Conservation (phyloP, 73 alveolate species). For the Blepharisma japonicum region DNA sequence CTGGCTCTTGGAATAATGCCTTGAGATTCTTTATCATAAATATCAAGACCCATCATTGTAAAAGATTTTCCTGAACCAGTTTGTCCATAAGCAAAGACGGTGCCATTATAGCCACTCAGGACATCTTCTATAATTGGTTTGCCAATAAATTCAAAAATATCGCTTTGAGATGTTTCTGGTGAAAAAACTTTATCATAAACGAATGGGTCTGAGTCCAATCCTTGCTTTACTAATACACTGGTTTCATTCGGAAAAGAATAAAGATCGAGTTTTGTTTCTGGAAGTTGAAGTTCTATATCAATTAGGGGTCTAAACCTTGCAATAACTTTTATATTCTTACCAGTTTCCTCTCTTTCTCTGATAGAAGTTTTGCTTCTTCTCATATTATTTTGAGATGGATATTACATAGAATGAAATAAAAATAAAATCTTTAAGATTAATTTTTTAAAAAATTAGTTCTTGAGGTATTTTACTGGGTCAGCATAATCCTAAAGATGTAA, state of each 20-base stretch:
- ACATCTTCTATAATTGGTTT: conserved; percentile 49
- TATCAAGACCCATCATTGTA: conserved; percentile 78
- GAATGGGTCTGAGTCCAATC: conserved; percentile 25
- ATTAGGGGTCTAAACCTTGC: conserved; percentile 52
- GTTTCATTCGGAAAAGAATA: not conserved
- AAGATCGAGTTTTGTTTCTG: not conserved
- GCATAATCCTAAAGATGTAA: no score
- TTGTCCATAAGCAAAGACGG: conserved; percentile 95
- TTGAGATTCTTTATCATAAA: conserved; percentile 50
- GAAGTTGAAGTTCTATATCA: conserved; percentile 35
- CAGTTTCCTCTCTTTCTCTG: not conserved
- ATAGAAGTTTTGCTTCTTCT: no score
- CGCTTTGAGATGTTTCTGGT: conserved; percentile 42
- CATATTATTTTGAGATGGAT: no score
- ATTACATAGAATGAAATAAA: no score
- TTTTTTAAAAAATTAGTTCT: no score
- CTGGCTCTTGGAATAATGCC: conserved; percentile 87
- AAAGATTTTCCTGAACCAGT: conserved; percentile 96
- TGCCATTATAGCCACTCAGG: conserved; percentile 85
- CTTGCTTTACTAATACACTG: not conserved
- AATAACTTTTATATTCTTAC: conserved; percentile 40
- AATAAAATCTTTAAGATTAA: no score
- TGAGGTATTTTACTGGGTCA: no score
- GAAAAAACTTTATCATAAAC: conserved; percentile 54
- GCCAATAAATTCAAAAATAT: conserved; percentile 49